Percentiles rank a stretch among this genome's conserved stretches.
These are phyloP conservation scores for Withania somnifera DNA, from an alignment of 305 asterid genomes.

Conservation along the genomic window DNA sequence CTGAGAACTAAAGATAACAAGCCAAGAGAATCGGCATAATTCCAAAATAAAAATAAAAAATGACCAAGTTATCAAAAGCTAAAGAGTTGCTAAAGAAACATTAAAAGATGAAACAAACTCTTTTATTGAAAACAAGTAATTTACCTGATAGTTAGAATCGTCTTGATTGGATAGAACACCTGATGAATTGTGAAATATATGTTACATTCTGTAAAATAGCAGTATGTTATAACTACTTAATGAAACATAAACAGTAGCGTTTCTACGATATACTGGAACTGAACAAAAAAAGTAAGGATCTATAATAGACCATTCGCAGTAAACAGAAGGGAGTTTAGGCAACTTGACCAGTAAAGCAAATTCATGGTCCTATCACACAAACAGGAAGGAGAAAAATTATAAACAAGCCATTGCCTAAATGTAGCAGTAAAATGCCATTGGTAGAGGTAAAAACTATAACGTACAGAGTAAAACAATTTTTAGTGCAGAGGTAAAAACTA, in stretches of 20 bases:
- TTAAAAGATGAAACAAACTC: neutral
- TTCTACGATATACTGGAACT: neutral
- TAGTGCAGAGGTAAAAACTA: neutral
- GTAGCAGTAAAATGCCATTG: no score
- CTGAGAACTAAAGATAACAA: neutral
- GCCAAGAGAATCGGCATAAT: neutral
- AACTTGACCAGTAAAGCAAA: neutral
- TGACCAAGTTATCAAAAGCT: neutral
- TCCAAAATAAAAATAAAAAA: neutral
- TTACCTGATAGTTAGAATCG: constrained; percentile 43
- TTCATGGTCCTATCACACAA: neutral
- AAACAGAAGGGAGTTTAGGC: neutral
- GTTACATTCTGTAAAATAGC: constrained; percentile 4
- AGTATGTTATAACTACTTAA: neutral
- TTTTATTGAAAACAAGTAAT: neutral
- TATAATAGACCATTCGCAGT: neutral
- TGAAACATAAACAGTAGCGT: neutral
- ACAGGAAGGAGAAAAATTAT: neutral
- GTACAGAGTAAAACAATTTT: neutral
- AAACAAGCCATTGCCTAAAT: neutral
- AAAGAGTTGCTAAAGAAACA: neutral
- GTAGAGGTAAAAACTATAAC: neutral
- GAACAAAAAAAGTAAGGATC: neutral
- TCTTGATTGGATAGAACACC: constrained; percentile 39
- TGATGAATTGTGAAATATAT: constrained; percentile 18